phyloP scores from a whole-genome alignment of 1,139 yeast species.

The Suhomyces anneliseae region DNA sequence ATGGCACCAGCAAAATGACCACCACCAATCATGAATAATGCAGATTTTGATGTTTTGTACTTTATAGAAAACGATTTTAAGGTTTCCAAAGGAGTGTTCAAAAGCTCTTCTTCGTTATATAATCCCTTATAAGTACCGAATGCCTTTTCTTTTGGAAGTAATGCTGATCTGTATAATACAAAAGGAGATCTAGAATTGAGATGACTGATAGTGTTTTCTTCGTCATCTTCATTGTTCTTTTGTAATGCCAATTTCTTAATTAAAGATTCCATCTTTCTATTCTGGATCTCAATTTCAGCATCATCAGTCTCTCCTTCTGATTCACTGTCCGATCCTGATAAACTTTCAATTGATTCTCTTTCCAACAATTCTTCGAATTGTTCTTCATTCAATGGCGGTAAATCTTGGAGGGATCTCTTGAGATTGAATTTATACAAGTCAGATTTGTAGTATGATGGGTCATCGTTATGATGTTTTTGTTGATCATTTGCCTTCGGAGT shows the following conservation, averaged over 20 bases:
- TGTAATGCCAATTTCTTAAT: slow-evolving; percentile 31
- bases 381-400: slow-evolving; percentile 51
- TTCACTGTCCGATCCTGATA: slow-evolving; percentile 57
- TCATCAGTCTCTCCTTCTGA: slow-evolving; percentile 21
- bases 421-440: slow-evolving; percentile 64
- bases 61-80: slow-evolving; percentile 31
- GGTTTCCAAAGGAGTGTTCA: slow-evolving; percentile 41
- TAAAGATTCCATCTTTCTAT: slow-evolving; percentile 28
- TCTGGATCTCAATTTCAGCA: slow-evolving; percentile 12
- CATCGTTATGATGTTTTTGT: slow-evolving; percentile 1
- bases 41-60: slow-evolving; percentile 47
- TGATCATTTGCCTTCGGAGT: not conserved
- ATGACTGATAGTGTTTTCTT: slow-evolving; percentile 45
- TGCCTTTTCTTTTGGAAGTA: slow-evolving; percentile 47
- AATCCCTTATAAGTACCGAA: slow-evolving; percentile 72
- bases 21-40: slow-evolving; percentile 92
- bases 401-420: slow-evolving; percentile 50
- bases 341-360: slow-evolving; percentile 52
- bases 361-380: slow-evolving; percentile 61
- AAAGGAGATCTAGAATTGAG: slow-evolving; percentile 66
- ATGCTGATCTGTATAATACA: slow-evolving; percentile 51
- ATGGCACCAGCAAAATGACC: slow-evolving; percentile 98
- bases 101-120: slow-evolving; percentile 40
- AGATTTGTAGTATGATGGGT: slow-evolving; percentile 45
- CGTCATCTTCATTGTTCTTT: slow-evolving; percentile 16